These are phyloP conservation scores for Colletotrichum lentis DNA, from an alignment of 2,329 filamentous ascomycete genomes.

Conservation along the genomic window DNA sequence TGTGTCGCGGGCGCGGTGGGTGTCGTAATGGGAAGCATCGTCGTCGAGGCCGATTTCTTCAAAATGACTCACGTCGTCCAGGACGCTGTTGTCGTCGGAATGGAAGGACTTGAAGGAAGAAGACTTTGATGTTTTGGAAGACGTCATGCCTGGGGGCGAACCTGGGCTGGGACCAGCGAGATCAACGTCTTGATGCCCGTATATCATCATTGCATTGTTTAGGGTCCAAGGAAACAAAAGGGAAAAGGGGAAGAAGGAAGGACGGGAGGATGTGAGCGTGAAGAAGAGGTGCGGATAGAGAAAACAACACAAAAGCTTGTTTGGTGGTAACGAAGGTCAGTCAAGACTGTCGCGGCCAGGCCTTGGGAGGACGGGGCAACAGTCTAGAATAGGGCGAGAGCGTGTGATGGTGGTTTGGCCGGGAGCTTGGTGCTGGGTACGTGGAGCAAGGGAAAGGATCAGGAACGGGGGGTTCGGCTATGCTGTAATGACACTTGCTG, in stretches of 20 bases:
- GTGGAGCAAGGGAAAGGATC: slow-evolving; percentile 24
- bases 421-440: slow-evolving; percentile 2
- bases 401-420: slow-evolving; percentile 12
- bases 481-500: slow-evolving; percentile 23
- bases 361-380: slow-evolving; percentile 33
- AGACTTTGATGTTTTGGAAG: slow-evolving; percentile 88
- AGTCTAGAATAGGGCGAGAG: slow-evolving; percentile 18
- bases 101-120: slow-evolving; percentile 82
- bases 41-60: slow-evolving; percentile 92
- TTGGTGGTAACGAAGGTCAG: slow-evolving; percentile 21
- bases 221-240: slow-evolving; percentile 13
- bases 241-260: neutral
- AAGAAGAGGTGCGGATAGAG: neutral
- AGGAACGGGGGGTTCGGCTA: slow-evolving; percentile 13
- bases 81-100: slow-evolving; percentile 74
- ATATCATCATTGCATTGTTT: slow-evolving; percentile 38
- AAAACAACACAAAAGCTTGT: slow-evolving; percentile 36
- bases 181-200: slow-evolving; percentile 38
- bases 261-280: neutral
- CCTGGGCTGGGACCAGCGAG: slow-evolving; percentile 35
- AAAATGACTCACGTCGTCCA: slow-evolving; percentile 82
- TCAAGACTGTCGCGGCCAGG: slow-evolving; percentile 23
- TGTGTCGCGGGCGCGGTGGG: slow-evolving; percentile 44
- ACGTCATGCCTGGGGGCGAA: slow-evolving; percentile 79
- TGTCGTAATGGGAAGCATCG: slow-evolving; percentile 49